Percentiles rank a stretch among this genome's conserved stretches.
These are phyloP conservation scores for Metschnikowia continentalis DNA, from an alignment of 805 yeast species.

Conservation along the genomic window DNA sequence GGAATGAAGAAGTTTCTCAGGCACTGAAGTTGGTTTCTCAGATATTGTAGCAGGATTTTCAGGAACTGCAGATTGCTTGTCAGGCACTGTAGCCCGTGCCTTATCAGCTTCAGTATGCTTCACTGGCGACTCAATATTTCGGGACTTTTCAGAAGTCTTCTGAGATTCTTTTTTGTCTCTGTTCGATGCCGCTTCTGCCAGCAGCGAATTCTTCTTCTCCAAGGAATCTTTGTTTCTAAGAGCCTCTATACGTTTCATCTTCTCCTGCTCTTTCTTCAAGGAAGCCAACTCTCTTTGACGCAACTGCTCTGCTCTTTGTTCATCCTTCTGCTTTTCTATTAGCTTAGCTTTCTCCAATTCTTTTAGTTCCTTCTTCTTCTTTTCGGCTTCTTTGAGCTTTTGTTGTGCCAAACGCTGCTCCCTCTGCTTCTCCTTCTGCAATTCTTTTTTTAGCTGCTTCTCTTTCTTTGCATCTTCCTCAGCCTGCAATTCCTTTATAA, in stretches of 20 bases:
- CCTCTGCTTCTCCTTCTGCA: slow-evolving; percentile 63
- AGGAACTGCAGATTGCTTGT: background rate
- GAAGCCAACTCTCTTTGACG: slow-evolving; percentile 37
- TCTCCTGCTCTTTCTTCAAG: slow-evolving; percentile 45
- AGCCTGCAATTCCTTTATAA: slow-evolving; percentile 65
- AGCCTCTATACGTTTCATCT: slow-evolving; percentile 40
- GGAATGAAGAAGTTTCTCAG: background rate
- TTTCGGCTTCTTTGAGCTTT: slow-evolving; percentile 59
- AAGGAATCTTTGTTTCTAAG: slow-evolving; percentile 16
- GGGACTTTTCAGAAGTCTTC: background rate
- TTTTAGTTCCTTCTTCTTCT: slow-evolving; percentile 49
- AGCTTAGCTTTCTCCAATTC: slow-evolving; percentile 38
- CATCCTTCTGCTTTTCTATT: slow-evolving; percentile 29
- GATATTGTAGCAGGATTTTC: background rate
- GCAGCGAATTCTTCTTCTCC: slow-evolving; percentile 21
- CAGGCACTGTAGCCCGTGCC: background rate
- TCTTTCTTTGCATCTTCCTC: slow-evolving; percentile 63
- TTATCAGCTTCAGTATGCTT: background rate
- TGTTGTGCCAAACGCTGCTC: slow-evolving; percentile 65
- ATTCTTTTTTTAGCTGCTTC: slow-evolving; percentile 60
- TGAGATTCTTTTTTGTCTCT: slow-evolving; percentile 6
- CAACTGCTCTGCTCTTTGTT: slow-evolving; percentile 33
- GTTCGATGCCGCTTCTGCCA: slow-evolving; percentile 14
- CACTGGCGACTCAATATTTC: background rate
- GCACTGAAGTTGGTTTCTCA: background rate